Base-by-base conservation (phyloP, 495 filamentous ascomycete species). In the Penicilliopsis zonata region DNA sequence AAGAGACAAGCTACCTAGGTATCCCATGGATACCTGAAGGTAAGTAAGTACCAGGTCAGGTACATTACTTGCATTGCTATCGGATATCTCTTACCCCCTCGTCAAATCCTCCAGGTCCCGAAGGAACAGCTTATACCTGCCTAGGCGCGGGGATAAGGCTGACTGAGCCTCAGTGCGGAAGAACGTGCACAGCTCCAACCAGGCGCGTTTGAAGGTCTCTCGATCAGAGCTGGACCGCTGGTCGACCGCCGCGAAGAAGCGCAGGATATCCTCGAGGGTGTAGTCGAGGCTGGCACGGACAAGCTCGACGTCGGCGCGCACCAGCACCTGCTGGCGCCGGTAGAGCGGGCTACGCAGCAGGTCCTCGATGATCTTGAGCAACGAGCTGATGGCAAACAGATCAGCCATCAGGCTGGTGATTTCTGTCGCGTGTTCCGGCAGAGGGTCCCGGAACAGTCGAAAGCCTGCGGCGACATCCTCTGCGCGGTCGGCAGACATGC, bases 381-480 rank as follows among this genome's bases (percentile, higher is more conserved):
- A 55, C 8, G 62, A 49, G 36, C 66, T 67, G 42, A 74, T 65
- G 31, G 56, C 56, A 49, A 68, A 74, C 14, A 76, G 63, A 35
- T 70, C 58, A 20, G 63, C 56, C 20, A 79, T 70, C 9, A 68
- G 48, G 8, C 49, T 50, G 13, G 70, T 71, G 31, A 79, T 69
- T 29, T 72, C 69, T 5, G 65, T 59, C n/a, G 59, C 41, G 41
- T 62, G 47, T 31, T 71, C 57, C 18, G 70, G 67, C 26, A 77
- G 54, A 38, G 60, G 58, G 20, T 57, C 52, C 21, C 63, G 52
- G 44, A 77, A 77, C 10, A 49, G 37, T 28, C 52, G 49, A 31
- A 79, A 60, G 35, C 62, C 68, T 27, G 63, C 52, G 14, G 71
- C 71, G 31, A 68, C 59, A 30, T 71, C 67, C 38, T 72, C 61